Evolutionary conservation across 2,329 filamentous ascomycete species (phyloP), one percentile per base, ranked within the genome.

Genomic region (Cryphonectria nitschkei): DNA sequence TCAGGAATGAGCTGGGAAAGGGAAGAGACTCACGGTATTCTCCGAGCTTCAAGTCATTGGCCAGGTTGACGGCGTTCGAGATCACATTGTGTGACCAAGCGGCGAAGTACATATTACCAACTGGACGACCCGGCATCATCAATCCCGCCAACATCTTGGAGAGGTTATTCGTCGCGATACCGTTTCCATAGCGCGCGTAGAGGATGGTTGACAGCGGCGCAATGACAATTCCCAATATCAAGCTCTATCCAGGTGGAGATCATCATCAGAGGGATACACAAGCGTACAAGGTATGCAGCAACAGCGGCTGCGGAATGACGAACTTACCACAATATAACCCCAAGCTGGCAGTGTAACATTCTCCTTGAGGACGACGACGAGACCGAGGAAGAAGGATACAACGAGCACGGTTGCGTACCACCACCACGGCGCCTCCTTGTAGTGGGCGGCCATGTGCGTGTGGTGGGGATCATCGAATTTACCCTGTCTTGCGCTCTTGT

Each of bases 1-100:
- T 39, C 9, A 11, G 37, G 8, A 11, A 39, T 43, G 41, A 43
- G 5, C 41, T 43, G 13, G 1, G 9, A 16, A 16, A 16, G 11
- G 9, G 8, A 46, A 5, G 16, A 46, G 13, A 79, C 83, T 67
- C 78, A 85, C 85, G 82, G 66, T 89, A 89, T 79, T 89, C 85
- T 29, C 87, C 87, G 81, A 88, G 83, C 78, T 89, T 89, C 34
- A 89, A 76, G 72, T 88, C 86, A 63, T 82, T 84, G 52, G 81
- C 85, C 8, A 89, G 78, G 68, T 79, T 84, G 61, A 89, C 83
- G 0, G 82, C 79, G 65, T 86, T 86, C 2, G 69, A 16, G 65
- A 89, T 88, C 65, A 88, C 84, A 52, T 84, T 87, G 77, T 89
- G 87, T 0, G 86, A 88, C 86, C 86, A 89, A 14, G 84, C 83